Percentiles rank a stretch among this genome's conserved stretches.
phyloP scores from a whole-genome alignment of 257 asterid genomes.

The Osmanthus fragrans region DNA sequence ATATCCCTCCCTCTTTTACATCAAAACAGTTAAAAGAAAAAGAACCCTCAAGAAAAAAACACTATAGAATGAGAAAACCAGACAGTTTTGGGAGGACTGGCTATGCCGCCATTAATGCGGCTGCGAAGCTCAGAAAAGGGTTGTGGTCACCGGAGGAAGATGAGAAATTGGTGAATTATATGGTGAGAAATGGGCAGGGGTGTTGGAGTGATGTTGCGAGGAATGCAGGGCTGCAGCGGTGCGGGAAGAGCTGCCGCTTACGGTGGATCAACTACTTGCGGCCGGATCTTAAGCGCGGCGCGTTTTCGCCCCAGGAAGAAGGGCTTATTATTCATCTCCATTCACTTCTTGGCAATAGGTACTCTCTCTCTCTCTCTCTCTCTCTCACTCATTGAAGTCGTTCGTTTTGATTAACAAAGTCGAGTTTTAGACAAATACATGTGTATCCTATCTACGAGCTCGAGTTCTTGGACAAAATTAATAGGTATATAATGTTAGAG shows the following conservation, averaged over 20 bases:
- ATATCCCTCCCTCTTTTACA: slow-evolving; percentile 43
- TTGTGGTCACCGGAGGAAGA: slow-evolving; percentile 68
- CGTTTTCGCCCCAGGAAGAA: slow-evolving; percentile 61
- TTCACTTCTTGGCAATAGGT: slow-evolving; percentile 68
- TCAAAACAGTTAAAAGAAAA: slow-evolving; percentile 46
- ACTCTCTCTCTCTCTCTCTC: neutral
- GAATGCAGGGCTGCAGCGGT: slow-evolving; percentile 58
- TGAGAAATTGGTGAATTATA: slow-evolving; percentile 53
- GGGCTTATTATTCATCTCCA: slow-evolving; percentile 56
- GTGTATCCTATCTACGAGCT: neutral
- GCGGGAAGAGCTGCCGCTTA: slow-evolving; percentile 63
- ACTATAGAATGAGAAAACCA: slow-evolving; percentile 45
- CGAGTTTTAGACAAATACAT: too few relatives aligned
- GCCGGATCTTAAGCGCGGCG: slow-evolving; percentile 67
- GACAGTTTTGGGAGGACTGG: slow-evolving; percentile 27
- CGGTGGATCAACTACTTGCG: slow-evolving; percentile 62
- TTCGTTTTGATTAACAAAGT: too few relatives aligned
- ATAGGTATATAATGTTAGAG: neutral
- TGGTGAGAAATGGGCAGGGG: slow-evolving; percentile 60
- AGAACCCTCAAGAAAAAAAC: slow-evolving; percentile 17
- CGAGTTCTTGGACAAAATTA: too few relatives aligned
- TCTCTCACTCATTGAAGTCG: too few relatives aligned
- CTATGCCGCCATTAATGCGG: neutral
- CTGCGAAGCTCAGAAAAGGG: slow-evolving; percentile 51
- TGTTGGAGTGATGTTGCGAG: slow-evolving; percentile 67